Evolutionary conservation across 2,329 filamentous ascomycete genomes (phyloP).

Genomic region (Exophiala sideris): DNA sequence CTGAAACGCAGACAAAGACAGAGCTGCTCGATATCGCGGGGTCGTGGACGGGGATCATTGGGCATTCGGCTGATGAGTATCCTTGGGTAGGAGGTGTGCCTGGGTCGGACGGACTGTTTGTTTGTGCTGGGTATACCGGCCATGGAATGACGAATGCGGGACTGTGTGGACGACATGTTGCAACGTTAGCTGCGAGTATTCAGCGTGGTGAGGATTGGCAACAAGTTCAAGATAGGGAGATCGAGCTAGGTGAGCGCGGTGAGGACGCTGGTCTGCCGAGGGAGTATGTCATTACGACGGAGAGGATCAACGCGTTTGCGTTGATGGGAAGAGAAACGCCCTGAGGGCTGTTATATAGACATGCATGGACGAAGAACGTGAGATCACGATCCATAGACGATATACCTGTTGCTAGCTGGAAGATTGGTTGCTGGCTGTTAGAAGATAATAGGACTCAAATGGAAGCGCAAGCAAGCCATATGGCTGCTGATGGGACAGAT

Average conservation of each 20-base stretch:
- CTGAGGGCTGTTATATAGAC: too few relatives aligned
- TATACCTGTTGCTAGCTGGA: too few relatives aligned
- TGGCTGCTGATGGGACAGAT: too few relatives aligned
- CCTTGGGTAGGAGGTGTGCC: constrained; percentile 53
- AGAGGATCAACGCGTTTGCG: constrained; percentile 9
- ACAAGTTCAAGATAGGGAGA: neutral
- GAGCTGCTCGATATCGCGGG: constrained; percentile 17
- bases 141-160: constrained; percentile 58
- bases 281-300: constrained; percentile 8
- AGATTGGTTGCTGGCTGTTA: too few relatives aligned
- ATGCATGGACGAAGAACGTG: too few relatives aligned
- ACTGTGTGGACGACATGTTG: constrained; percentile 24
- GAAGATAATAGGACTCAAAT: too few relatives aligned
- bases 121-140: constrained; percentile 61
- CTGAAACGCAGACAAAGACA: neutral
- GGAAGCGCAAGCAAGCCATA: too few relatives aligned
- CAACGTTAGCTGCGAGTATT: constrained; percentile 12
- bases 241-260: neutral
- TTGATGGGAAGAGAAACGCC: too few relatives aligned
- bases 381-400: too few relatives aligned
- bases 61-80: constrained; percentile 49
- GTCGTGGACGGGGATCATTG: constrained; percentile 51
- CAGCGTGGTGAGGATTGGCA: constrained; percentile 3
- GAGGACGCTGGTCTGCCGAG: neutral
- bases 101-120: constrained; percentile 48